Base-by-base conservation (phyloP, 2,329 filamentous ascomycete species). In the Scedosporium apiospermum region DNA sequence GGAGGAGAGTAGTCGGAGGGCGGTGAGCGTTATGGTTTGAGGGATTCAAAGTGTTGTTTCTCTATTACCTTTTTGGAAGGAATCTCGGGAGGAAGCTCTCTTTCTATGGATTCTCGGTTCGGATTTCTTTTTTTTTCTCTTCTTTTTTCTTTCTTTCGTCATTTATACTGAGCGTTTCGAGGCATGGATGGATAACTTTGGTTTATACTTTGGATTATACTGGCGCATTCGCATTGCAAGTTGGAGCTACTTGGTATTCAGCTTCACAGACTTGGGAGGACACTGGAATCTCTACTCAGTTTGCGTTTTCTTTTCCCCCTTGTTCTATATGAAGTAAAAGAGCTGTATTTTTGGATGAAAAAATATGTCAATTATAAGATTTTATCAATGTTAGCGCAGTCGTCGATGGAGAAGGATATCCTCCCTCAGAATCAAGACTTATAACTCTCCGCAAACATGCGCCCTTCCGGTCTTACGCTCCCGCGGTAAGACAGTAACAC, bases 21-120 rank as follows among this genome's bases (percentile, higher is more conserved):
- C 60, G n/a, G 34, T 62, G 21, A 58, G 51, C 41, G 38, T 57
- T 16, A 49, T 57, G 61, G 51, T 62, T 23, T 60, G 27, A 67
- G 68, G 21, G n/a, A 16, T 7, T 26, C 38, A 9, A n/a, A 16
- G 26, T 30, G 18, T n/a, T 38, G 53, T 21, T 18, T 49, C 18
- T 38, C 16, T 21, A 14, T 63, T 23, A 34, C 27, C 16, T 21
- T 60, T 49, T 30, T 44, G 38, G 14, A 10, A 23, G 21, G 41
- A 41, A 26, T 21, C 10, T 14, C 12, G 18, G 41, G 41, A 7
- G n/a, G 27, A 4, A 57, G 18, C 12, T 57, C 16, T 57, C 53
- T 16, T 27, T 41, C 10, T 41, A 9, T n/a, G 26, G 18, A n/a
- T 38, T 16, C 16, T 58, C 23, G n/a, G n/a, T 57, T 21, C 26